phyloP scores from a whole-genome alignment of 345 rosid species.

The Gossypium ekmanianum region DNA sequence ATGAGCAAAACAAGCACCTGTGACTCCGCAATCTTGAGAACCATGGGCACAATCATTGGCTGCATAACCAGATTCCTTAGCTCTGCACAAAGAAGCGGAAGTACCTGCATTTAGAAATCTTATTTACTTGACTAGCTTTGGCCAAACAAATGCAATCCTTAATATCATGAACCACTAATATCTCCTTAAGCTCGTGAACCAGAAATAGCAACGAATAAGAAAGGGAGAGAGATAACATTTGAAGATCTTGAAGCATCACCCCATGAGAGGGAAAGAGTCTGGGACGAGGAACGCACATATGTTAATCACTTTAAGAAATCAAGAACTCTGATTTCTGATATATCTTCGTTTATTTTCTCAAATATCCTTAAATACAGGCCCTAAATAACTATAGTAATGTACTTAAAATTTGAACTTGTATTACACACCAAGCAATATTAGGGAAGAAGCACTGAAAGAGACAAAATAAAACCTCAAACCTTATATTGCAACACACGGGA shows the following conservation, averaged over 20 bases:
- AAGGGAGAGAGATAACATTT: background rate
- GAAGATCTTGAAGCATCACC: background rate
- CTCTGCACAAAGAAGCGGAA: conserved; percentile 97
- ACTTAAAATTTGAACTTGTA: background rate
- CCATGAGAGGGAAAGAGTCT: background rate
- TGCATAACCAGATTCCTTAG: conserved; percentile 98
- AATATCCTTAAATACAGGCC: background rate
- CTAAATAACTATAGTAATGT: background rate
- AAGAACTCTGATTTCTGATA: conserved; percentile 1
- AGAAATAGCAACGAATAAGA: conserved; percentile 10
- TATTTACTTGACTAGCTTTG: conserved; percentile 3
- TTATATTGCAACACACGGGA: conserved; percentile 93
- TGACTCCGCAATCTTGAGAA: conserved; percentile 89
- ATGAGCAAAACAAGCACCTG: conserved; percentile 52
- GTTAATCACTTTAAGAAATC: conserved; percentile 1
- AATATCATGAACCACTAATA: background rate
- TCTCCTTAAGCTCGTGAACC: conserved; percentile 1
- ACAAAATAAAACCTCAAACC: conserved; percentile 45
- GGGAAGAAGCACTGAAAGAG: background rate
- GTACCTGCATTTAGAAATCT: conserved; percentile 54
- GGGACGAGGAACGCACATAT: background rate
- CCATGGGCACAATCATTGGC: conserved; percentile 96
- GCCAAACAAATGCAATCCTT: background rate
- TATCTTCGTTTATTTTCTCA: background rate
- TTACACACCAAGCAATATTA: background rate